Evolutionary conservation across 495 filamentous ascomycete species (phyloP), one percentile per base, ranked within the genome.

Genomic region (Opeltia flavorubescens): DNA sequence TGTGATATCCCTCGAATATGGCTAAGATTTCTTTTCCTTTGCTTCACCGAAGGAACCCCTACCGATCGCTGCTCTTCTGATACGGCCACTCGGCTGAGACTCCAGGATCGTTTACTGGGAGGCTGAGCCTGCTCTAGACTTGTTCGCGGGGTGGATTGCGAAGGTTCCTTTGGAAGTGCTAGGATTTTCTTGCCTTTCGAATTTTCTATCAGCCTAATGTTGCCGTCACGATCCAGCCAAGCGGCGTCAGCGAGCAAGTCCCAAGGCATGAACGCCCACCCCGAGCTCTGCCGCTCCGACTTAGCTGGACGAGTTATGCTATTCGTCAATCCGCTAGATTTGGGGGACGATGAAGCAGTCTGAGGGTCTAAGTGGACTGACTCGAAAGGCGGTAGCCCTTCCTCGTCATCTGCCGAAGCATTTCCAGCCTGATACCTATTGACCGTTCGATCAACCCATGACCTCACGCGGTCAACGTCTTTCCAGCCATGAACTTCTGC

Each of bases 241-340:
- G 83, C 80, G 9, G 78, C 69, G 63, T 95, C 89, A 1, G 86
- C 84, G 18, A 95, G 64, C 55, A 93, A 72, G 52, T 94, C 88
- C 38, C 80, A 77, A 0, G 87, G 82, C 33, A 76, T 74, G 8
- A 84, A 76, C 2, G 68, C 69, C 88, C 89, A 94, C 49, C 89
- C 86, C n/a, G 81, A 73, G 28, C 80, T 72, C 6, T 77, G 76
- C 35, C 84, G 68, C 53, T 72, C 77, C 1, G 72, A 61, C 47
- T 81, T 82, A 29, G 60, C 53, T 20, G 59, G 63, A 36, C 59
- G 64, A 30, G 65, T 59, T 27, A 56, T 62, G 17, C 57, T 68
- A 13, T 57, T 54, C 26, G 55, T 61, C 33, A 59, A 55, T 29
- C 64, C 34, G 29, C 62, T 68, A 8, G 62, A 57, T n/a, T 59